Evolutionary conservation across 1,139 yeast species (phyloP), one percentile per base, ranked within the genome.

Genomic region (Sporopachydermia cereana): DNA sequence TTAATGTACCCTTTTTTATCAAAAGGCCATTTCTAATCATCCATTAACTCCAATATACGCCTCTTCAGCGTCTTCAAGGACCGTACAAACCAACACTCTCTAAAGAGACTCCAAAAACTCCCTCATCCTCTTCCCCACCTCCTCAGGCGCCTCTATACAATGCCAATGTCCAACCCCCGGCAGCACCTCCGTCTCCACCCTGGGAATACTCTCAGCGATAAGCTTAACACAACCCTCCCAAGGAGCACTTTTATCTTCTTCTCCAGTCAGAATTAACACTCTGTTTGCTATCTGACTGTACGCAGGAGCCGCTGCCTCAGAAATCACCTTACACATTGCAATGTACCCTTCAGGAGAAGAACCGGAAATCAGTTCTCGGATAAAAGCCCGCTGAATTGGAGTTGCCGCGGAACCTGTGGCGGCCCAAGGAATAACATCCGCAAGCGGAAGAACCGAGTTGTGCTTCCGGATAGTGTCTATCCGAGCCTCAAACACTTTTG

Each of bases 131-230:
- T 48, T 34, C 16, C 46, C 47, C 3, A 55, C 57, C 1, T 41
- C 44, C 16, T 46, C 50, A 23, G 53, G 54, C 41, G 51, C 56
- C 45, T 60, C 64, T 24, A 60, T 49, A 31, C 54, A 56, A 20
- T 56, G 54, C 63, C 64, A 60, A 46, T 60, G 64, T 2, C 63
- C 63, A 21, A 60, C 59, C 3, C 54, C 54, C 12, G 46, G 45
- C 24, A 59, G 47, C 21, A 30, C 44, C 7, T 44, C 47, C n/a
- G 50, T 48, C n/a, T 36, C 39, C 9, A 44, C 45, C n/a, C 48
- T 42, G 9, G 48, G 46, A 3, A 57, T 39, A 16, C 49, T 48
- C 2, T 47, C 42, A 16, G 52, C 54, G 22, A 60, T 59, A 12
- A 53, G 47, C 41, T 55, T 52, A 18, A 53, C 56, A 44, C 62